Percentiles rank a stretch among this genome's conserved stretches.
These are phyloP conservation scores for Carex parvula DNA, from an alignment of 176 grass and related monocot species.

Conservation along the genomic window DNA sequence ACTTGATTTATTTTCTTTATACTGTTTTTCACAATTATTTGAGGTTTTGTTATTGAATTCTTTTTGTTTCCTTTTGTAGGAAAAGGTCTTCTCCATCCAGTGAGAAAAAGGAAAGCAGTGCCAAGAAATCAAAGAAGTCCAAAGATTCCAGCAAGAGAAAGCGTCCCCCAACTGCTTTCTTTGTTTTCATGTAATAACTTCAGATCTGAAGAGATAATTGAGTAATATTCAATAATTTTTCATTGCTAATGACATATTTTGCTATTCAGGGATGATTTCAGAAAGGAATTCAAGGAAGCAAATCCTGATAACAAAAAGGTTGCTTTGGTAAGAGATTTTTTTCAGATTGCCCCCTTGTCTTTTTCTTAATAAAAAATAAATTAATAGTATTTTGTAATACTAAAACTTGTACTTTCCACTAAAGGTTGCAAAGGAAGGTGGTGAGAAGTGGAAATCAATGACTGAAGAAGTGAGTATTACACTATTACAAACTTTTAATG, in stretches of 20 bases:
- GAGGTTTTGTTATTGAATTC: neutral
- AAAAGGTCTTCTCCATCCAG: conserved; percentile 29
- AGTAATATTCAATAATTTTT: neutral
- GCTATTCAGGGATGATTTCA: conserved; percentile 62
- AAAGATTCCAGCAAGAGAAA: conserved; percentile 41
- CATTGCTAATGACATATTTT: neutral
- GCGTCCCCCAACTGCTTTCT: conserved; percentile 73
- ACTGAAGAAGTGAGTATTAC: conserved; percentile 50
- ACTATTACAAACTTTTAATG: neutral
- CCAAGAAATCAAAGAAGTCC: conserved; percentile 43
- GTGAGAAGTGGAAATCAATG: conserved; percentile 78
- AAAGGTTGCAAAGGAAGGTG: conserved; percentile 71
- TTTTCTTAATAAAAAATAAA: neutral
- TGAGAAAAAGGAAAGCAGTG: conserved; percentile 21
- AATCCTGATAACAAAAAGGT: conserved; percentile 60
- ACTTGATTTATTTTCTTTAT: neutral
- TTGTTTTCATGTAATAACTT: conserved; percentile 62
- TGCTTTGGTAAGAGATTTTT: conserved; percentile 15
- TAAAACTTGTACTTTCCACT: neutral
- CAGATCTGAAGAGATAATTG: neutral
- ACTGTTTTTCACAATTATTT: neutral
- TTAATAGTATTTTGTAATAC: neutral
- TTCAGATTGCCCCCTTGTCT: neutral
- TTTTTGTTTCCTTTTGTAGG: conserved; percentile 16
- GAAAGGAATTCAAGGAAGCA: conserved; percentile 66